Percentiles rank a stretch among this genome's conserved stretches.
These are phyloP conservation scores for Cucurbita ficifolia DNA, from an alignment of 306 rosid genomes.

Conservation along the genomic window DNA sequence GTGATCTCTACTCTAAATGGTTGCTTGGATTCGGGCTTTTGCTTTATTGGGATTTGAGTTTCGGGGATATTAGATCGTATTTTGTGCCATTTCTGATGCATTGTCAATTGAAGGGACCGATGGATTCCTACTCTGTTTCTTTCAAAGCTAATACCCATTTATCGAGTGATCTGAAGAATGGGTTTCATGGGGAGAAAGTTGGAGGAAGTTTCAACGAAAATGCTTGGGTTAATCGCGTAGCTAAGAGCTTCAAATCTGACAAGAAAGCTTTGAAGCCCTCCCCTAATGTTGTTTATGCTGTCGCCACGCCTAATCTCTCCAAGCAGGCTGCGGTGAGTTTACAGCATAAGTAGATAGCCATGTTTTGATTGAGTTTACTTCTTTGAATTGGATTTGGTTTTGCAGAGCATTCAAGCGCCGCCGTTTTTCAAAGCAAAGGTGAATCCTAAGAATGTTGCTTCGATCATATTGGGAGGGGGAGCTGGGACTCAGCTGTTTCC, in stretches of 20 bases:
- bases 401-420: constrained; percentile 54
- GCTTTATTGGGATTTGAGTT: constrained; percentile 20
- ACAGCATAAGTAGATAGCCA: background rate
- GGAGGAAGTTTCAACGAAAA: constrained; percentile 29
- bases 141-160: constrained; percentile 29
- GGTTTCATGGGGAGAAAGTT: constrained; percentile 44
- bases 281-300: constrained; percentile 37
- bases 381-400: background rate
- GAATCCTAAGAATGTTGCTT: constrained; percentile 66
- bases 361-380: background rate
- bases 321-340: constrained; percentile 40
- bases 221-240: constrained; percentile 6
- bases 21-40: constrained; percentile 6
- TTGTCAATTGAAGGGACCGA: constrained; percentile 11
- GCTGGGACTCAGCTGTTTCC: constrained; percentile 76
- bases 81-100: constrained; percentile 13
- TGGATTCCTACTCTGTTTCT: constrained; percentile 50
- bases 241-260: constrained; percentile 21
- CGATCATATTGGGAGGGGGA: constrained; percentile 81
- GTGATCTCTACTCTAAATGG: constrained; percentile 22
- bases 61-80: background rate
- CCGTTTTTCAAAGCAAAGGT: constrained; percentile 32
- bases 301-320: constrained; percentile 43
- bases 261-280: constrained; percentile 30
- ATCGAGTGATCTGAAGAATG: constrained; percentile 6